Evolutionary conservation across 1,139 yeast species (phyloP).

Genomic region (Pneumocystis canis): DNA sequence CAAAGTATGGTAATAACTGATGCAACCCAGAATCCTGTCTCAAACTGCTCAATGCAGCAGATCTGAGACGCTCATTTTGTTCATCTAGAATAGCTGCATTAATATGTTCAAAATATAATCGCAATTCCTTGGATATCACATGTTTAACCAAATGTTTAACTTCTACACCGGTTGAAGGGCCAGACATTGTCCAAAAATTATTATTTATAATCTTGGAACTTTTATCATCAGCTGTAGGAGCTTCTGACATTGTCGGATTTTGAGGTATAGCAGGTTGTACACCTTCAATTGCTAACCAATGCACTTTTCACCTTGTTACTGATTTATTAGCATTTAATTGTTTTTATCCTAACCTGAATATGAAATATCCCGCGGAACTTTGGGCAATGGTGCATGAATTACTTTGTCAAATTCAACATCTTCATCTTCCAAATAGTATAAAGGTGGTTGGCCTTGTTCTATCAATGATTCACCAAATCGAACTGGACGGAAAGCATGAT

Average conservation of each 20-base stretch:
- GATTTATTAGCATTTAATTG: neutral
- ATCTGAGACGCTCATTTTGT: constrained; percentile 33
- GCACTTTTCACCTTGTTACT: constrained; percentile 35
- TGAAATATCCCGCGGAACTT: constrained; percentile 81
- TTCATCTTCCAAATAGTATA: constrained; percentile 77
- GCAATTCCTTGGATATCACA: constrained; percentile 84
- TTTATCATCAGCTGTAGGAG: constrained; percentile 30
- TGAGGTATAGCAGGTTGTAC: constrained; percentile 97
- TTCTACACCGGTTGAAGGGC: constrained; percentile 45
- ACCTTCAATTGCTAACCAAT: constrained; percentile 97
- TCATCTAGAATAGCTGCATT: constrained; percentile 61
- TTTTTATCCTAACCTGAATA: constrained; percentile 20
- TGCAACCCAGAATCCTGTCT: constrained; percentile 91
- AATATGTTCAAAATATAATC: constrained; percentile 81
- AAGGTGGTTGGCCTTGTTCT: constrained; percentile 82
- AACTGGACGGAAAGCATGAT: constrained; percentile 38
- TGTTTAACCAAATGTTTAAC: constrained; percentile 93
- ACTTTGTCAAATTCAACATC: constrained; percentile 90
- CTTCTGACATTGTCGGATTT: constrained; percentile 67
- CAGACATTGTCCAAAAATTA: constrained; percentile 13
- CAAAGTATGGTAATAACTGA: constrained; percentile 89
- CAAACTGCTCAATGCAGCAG: constrained; percentile 71
- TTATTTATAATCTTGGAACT: constrained; percentile 22
- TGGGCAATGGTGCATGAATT: constrained; percentile 86
- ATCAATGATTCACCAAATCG: constrained; percentile 68